Base-by-base conservation (phyloP, 805 yeast genomes). In the Yamadazyma nakazawae region DNA sequence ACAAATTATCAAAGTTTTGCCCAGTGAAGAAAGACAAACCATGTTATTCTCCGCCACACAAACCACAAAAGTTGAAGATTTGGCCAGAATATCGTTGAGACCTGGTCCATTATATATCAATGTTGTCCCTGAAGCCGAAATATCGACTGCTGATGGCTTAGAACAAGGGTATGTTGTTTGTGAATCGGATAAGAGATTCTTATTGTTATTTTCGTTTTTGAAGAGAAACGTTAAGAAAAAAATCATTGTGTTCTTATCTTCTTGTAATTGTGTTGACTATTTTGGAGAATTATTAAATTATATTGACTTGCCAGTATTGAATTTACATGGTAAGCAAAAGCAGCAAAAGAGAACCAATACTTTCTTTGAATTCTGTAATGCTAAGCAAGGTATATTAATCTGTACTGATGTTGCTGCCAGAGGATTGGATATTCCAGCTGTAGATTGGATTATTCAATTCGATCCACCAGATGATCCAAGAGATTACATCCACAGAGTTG, bases 391-490 rank as follows among this genome's bases (percentile, higher is more conserved):
- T 40, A 91, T 88, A 37, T 70, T 94, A 59, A 78, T 94, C 46
- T 94, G 98, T 72, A 94, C 99, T 0, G 99, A 94, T 68, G 99
- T 94, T 56, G 99, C 99, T 28, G 99, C 99, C 18, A 84, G 99
- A 78, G 99, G 99, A 19, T 80, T 94, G 55, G 99, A 94, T 74
- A 94, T 94, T 57, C 99, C 99, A 45, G 85, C 95, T 25, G 99
- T 94, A 46, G 99, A 95, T 73, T 94, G 99, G 99, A 94, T 94
- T 61, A 86, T 94, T 54, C 99, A 94, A 75, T 94, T 89, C 62
- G 99, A 94, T 67, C 99, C 99, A 46, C 99, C 99, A 66, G 99
- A 94, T 84, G 99, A 94, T 72, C 99, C 99, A 69, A 84, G 98
- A 72, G 98, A 94, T 70, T 94, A 94, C 67, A 94, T 94, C 57